Evolutionary conservation across 306 rosid species (phyloP).

Genomic region (Elaeagnus macrophylla): DNA sequence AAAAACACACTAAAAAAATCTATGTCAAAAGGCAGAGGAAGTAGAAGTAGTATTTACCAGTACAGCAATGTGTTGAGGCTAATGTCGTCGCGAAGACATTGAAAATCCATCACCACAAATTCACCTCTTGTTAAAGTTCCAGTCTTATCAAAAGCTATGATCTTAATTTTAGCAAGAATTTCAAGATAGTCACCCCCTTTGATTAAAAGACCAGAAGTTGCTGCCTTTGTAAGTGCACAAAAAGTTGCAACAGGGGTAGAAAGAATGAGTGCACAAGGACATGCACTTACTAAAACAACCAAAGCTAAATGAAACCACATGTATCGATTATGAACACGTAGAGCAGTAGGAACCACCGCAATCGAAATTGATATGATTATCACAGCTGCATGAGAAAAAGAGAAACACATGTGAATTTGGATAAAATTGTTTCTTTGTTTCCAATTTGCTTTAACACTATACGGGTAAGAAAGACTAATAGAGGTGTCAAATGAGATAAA

Average conservation of each 20-base stretch:
- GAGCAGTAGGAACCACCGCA: slow-evolving; percentile 48
- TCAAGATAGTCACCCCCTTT: slow-evolving; percentile 89
- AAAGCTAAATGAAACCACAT: slow-evolving; percentile 82
- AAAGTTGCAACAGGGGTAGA: slow-evolving; percentile 95
- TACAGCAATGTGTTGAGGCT: slow-evolving; percentile 52
- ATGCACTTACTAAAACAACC: slow-evolving; percentile 86
- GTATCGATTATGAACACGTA: slow-evolving; percentile 34
- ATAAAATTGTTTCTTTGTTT: background rate
- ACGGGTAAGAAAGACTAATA: no score
- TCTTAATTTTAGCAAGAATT: slow-evolving; percentile 61
- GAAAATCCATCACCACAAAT: slow-evolving; percentile 59
- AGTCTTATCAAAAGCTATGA: slow-evolving; percentile 83
- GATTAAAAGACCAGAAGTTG: slow-evolving; percentile 76
- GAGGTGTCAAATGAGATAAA: no score
- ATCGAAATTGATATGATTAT: slow-evolving; percentile 41
- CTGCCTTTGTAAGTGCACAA: slow-evolving; percentile 90
- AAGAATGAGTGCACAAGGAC: slow-evolving; percentile 87
- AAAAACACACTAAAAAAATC: background rate
- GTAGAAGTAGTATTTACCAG: slow-evolving; percentile 41
- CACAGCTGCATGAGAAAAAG: slow-evolving; percentile 46
- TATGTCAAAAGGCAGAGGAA: background rate
- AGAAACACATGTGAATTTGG: background rate
- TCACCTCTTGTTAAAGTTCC: slow-evolving; percentile 93
- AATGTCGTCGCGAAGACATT: slow-evolving; percentile 49
- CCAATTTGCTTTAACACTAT: no score